phyloP scores from a whole-genome alignment of 768 basidiomycete species.

The Boletus coccyginus region DNA sequence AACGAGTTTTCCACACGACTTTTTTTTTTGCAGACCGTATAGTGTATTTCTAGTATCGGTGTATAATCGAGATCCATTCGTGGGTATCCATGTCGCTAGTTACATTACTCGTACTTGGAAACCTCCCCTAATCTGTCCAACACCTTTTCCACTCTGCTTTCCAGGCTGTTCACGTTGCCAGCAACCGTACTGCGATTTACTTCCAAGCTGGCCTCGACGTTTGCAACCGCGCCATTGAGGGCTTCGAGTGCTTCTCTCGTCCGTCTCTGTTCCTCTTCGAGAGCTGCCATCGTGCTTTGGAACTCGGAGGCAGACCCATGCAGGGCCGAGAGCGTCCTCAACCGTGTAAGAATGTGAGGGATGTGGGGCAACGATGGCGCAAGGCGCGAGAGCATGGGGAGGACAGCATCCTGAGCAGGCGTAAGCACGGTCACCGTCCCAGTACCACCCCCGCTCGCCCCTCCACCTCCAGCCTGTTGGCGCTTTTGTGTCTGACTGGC shows the following conservation, averaged over 20 bases:
- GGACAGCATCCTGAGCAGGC: conserved; percentile 54
- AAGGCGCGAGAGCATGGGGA: conserved; percentile 68
- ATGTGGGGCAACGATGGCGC: conserved; percentile 76
- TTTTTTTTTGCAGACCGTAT: no score
- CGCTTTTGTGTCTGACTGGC: conserved; percentile 32
- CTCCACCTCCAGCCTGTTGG: conserved; percentile 14
- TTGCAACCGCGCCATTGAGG: conserved; percentile 61
- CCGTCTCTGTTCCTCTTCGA: conserved; percentile 74
- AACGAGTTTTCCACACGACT: background rate
- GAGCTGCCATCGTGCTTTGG: conserved; percentile 55
- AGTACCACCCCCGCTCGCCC: conserved; percentile 3
- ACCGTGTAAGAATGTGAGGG: conserved; percentile 84
- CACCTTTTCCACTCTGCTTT: conserved; percentile 51
- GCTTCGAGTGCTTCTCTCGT: conserved; percentile 63
- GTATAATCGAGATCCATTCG: conserved; percentile 1
- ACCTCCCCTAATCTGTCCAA: conserved; percentile 42
- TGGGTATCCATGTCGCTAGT: conserved; percentile 1
- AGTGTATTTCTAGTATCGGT: background rate
- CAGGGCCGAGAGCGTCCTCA: conserved; percentile 78
- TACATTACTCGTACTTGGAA: conserved; percentile 8
- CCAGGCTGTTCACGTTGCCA: conserved; percentile 71
- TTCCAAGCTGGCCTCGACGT: conserved; percentile 73
- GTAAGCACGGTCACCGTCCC: conserved; percentile 21
- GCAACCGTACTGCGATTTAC: conserved; percentile 70
- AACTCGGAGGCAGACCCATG: conserved; percentile 84